phyloP scores from a whole-genome alignment of 805 yeast genomes.

The Starmerella roubikii region DNA sequence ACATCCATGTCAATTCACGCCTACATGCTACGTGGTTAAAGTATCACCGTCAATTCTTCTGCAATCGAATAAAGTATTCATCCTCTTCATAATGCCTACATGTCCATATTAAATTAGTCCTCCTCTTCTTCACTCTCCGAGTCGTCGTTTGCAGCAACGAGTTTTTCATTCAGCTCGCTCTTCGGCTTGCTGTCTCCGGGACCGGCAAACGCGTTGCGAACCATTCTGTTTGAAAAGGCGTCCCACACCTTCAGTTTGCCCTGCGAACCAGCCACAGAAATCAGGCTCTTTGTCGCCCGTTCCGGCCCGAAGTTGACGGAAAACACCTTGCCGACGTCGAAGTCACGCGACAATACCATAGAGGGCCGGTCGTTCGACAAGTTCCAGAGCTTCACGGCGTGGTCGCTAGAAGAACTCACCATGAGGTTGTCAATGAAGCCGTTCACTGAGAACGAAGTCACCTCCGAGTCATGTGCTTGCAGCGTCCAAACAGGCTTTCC shows the following conservation, averaged over 20 bases:
- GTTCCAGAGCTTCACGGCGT: conserved; percentile 77
- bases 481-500: conserved; percentile 77
- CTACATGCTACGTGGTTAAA: too few relatives aligned
- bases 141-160: conserved; percentile 13
- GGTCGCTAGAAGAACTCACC: conserved; percentile 82
- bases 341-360: conserved; percentile 80
- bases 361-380: conserved; percentile 51
- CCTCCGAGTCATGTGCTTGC: conserved; percentile 94
- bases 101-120: background rate
- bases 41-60: too few relatives aligned
- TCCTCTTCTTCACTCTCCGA: conserved; percentile 10
- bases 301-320: conserved; percentile 76
- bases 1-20: too few relatives aligned
- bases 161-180: conserved; percentile 7
- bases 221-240: conserved; percentile 65
- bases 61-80: too few relatives aligned
- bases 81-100: background rate
- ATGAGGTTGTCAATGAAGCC: conserved; percentile 54
- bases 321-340: conserved; percentile 87
- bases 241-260: conserved; percentile 89
- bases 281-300: conserved; percentile 67
- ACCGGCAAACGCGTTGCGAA: conserved; percentile 51
- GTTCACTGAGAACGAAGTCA: conserved; percentile 67
- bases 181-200: conserved; percentile 1
- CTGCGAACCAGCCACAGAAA: conserved; percentile 76